A percentile compares a stretch with the other conserved stretches of the same genome.
phyloP scores from a whole-genome alignment of 2,329 filamentous ascomycete species.

The Trichoderma sp. region DNA sequence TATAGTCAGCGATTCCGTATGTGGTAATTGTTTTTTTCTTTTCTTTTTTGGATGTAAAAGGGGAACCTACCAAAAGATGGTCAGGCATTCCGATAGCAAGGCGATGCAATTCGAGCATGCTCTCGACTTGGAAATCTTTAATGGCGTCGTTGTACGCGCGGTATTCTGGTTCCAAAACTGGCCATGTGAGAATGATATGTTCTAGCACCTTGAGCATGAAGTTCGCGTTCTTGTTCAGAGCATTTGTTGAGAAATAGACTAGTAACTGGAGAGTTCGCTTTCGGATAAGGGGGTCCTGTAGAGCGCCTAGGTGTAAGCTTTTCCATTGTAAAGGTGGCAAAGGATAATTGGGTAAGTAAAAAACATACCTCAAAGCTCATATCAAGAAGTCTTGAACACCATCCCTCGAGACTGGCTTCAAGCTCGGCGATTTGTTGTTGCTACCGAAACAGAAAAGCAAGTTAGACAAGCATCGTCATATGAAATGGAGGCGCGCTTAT shows the following conservation, averaged over 20 bases:
- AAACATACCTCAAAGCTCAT: slow-evolving; percentile 64
- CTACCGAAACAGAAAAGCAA: slow-evolving; percentile 33
- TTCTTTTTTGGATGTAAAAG: background rate
- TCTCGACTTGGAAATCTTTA: slow-evolving; percentile 81
- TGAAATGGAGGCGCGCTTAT: background rate
- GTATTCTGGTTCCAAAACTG: slow-evolving; percentile 70
- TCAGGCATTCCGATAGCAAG: slow-evolving; percentile 90
- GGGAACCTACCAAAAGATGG: slow-evolving; percentile 66
- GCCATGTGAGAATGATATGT: slow-evolving; percentile 82
- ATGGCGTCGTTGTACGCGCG: slow-evolving; percentile 82
- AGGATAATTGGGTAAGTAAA: background rate
- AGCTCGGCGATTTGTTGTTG: slow-evolving; percentile 60
- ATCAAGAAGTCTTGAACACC: slow-evolving; percentile 71
- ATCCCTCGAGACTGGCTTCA: slow-evolving; percentile 66
- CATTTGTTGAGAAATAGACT: slow-evolving; percentile 81
- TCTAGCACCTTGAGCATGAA: slow-evolving; percentile 91
- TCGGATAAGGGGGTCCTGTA: slow-evolving; percentile 74
- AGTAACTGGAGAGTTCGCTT: slow-evolving; percentile 80
- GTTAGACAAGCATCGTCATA: slow-evolving; percentile 28
- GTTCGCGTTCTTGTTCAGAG: slow-evolving; percentile 71
- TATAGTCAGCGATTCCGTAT: slow-evolving; percentile 29
- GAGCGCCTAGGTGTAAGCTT: background rate
- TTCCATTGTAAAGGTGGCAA: background rate
- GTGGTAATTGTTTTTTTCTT: background rate
- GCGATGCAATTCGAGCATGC: slow-evolving; percentile 84